Conservation (phyloP, 2,329 filamentous ascomycete genomes). For the Sphaerulina vaccinii region DNA sequence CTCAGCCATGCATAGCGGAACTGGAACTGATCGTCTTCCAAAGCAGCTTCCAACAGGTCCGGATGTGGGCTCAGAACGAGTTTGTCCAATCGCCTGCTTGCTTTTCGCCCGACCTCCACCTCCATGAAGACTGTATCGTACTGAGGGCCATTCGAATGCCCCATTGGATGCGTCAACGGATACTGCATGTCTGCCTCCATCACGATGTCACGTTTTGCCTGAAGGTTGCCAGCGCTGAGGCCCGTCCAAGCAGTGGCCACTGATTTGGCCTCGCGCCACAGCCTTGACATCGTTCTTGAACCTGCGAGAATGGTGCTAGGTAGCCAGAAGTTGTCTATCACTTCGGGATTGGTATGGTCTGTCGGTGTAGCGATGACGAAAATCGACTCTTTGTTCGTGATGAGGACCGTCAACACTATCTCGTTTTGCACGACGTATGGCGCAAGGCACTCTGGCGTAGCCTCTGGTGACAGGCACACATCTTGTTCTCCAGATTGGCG, state of each 20-base stretch:
- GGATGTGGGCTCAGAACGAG: not conserved
- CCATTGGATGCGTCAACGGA: not conserved
- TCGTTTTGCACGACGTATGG: not conserved
- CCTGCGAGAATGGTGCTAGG: not conserved
- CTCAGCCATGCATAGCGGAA: not conserved
- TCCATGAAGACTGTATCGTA: not conserved
- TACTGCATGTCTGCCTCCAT: not conserved
- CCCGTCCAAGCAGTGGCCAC: not conserved
- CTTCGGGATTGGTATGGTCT: not conserved
- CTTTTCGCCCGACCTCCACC: not conserved
- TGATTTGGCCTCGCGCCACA: not conserved
- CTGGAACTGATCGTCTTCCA: not conserved
- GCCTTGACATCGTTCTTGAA: not conserved
- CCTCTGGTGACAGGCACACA: not conserved
- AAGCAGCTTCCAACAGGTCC: not conserved
- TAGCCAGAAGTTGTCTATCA: slow-evolving; percentile 1
- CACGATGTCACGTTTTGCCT: not conserved
- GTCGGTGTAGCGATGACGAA: not conserved
- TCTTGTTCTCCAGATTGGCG: not conserved
- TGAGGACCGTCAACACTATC: not conserved
- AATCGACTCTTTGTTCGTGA: not conserved
- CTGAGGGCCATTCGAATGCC: not conserved
- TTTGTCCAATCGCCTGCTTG: not conserved
- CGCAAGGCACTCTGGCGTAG: not conserved
- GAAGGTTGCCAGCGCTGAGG: not conserved